Evolutionary conservation across 306 rosid genomes (phyloP).

Genomic region (Quercus engelmannii): DNA sequence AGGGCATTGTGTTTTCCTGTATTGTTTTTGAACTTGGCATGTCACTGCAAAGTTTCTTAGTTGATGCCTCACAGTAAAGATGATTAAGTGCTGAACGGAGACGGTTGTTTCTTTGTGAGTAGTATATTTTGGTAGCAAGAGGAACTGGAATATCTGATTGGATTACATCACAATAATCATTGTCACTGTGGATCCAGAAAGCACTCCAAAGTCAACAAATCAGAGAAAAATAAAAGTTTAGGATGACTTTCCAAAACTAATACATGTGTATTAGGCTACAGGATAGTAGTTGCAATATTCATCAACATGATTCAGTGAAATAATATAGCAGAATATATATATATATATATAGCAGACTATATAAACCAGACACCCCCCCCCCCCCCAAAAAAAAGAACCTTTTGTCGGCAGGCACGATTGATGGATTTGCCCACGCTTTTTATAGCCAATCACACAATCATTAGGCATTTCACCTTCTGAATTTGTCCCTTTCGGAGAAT

Average conservation of each 20-base stretch:
- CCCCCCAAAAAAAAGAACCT: constrained; percentile 18
- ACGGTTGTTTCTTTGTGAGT: constrained; percentile 75
- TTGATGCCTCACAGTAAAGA: constrained; percentile 56
- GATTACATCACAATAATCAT: constrained; percentile 13
- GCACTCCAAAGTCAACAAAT: constrained; percentile 16
- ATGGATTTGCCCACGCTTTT: constrained; percentile 28
- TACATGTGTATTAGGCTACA: not conserved
- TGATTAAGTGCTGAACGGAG: constrained; percentile 64
- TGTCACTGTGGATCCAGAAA: constrained; percentile 9
- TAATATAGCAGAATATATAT: not conserved
- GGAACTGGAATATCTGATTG: constrained; percentile 74
- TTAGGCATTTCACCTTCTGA: constrained; percentile 26
- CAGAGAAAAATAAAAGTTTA: constrained; percentile 13
- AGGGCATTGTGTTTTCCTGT: constrained; percentile 24
- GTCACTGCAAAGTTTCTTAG: constrained; percentile 41
- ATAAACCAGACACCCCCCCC: not conserved
- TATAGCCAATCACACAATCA: constrained; percentile 12
- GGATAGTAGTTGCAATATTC: not conserved
- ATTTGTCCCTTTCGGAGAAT: constrained; percentile 28
- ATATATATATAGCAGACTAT: too few relatives aligned
- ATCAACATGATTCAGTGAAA: not conserved
- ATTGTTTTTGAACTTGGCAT: constrained; percentile 31
- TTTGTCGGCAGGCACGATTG: constrained; percentile 29
- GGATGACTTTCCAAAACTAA: constrained; percentile 19
- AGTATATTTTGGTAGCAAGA: constrained; percentile 85